Conservation (phyloP, 2,329 filamentous ascomycete genomes). For the Colletotrichum godetiae region DNA sequence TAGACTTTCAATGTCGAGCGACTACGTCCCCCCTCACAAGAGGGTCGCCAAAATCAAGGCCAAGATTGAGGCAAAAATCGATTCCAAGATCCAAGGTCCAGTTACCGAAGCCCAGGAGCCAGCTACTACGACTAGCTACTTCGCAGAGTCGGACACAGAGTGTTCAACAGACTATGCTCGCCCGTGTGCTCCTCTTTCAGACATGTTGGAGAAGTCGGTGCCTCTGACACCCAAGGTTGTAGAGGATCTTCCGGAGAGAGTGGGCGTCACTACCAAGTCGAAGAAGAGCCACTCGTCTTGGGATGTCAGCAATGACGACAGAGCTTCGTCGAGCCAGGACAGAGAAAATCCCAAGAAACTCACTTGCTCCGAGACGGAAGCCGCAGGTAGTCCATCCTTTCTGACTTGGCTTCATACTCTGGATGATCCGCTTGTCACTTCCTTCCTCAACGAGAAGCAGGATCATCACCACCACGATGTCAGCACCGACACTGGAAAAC, state of each 20-base stretch:
- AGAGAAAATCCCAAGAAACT: not conserved
- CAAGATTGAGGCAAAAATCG: not conserved
- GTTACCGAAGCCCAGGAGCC: not conserved
- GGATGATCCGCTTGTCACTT: not conserved
- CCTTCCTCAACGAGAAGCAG: slow-evolving; percentile 23
- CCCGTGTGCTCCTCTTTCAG: not conserved
- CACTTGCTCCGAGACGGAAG: fast-evolving
- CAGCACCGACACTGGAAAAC: slow-evolving; percentile 48
- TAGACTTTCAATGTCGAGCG: not conserved
- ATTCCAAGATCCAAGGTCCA: not conserved
- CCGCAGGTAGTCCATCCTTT: not conserved
- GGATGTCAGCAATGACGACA: slow-evolving; percentile 20
- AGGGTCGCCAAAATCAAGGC: not conserved
- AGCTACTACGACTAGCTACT: not conserved
- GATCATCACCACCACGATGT: slow-evolving; percentile 47
- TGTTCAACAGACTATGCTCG: not conserved
- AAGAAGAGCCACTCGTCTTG: slow-evolving; percentile 28
- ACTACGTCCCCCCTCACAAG: slow-evolving; percentile 7
- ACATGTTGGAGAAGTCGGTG: not conserved
- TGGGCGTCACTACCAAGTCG: not conserved
- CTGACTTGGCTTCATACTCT: slow-evolving; percentile 7
- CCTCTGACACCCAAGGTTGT: slow-evolving; percentile 4
- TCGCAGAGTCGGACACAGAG: not conserved
- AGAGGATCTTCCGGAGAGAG: not conserved
- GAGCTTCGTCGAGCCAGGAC: not conserved